Conservation (phyloP, 148 eudicot genomes). For the Persicaria tinctoria region DNA sequence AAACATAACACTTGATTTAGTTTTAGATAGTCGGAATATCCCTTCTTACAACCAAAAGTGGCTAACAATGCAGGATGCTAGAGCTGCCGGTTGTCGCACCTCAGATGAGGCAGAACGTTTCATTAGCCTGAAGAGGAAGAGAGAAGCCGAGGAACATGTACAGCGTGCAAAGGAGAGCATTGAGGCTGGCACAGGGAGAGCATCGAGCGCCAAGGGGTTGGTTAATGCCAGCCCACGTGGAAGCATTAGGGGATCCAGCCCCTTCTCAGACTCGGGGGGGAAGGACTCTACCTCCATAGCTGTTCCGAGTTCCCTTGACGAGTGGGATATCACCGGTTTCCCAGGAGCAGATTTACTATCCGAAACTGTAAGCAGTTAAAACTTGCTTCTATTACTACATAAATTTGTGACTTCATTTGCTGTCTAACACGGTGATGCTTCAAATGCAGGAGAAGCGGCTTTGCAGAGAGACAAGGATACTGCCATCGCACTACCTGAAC, state of each 20-base stretch:
- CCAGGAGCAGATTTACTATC: constrained; percentile 84
- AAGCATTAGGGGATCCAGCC: constrained; percentile 20
- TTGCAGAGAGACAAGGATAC: constrained; percentile 66
- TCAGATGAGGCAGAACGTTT: constrained; percentile 75
- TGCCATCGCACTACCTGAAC: constrained; percentile 86
- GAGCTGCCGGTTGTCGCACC: constrained; percentile 90
- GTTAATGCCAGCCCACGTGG: constrained; percentile 46
- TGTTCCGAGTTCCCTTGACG: constrained; percentile 38
- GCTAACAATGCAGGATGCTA: constrained; percentile 63
- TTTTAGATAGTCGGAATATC: neutral
- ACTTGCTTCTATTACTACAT: neutral
- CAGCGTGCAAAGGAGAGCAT: constrained; percentile 46
- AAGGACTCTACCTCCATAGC: constrained; percentile 42
- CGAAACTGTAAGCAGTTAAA: constrained; percentile 48
- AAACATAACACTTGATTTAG: neutral
- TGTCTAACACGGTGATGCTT: neutral
- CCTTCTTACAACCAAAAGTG: neutral
- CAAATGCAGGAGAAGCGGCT: constrained; percentile 65
- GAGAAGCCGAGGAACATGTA: constrained; percentile 65
- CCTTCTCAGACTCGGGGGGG: constrained; percentile 24
- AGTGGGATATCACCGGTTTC: constrained; percentile 75
- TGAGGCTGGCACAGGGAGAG: constrained; percentile 56
- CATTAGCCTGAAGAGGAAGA: constrained; percentile 59
- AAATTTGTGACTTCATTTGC: neutral
- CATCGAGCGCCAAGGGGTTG: constrained; percentile 51